Evolutionary conservation across 176 grass and related monocot genomes (phyloP).

Genomic region (Carex myosuroides): DNA sequence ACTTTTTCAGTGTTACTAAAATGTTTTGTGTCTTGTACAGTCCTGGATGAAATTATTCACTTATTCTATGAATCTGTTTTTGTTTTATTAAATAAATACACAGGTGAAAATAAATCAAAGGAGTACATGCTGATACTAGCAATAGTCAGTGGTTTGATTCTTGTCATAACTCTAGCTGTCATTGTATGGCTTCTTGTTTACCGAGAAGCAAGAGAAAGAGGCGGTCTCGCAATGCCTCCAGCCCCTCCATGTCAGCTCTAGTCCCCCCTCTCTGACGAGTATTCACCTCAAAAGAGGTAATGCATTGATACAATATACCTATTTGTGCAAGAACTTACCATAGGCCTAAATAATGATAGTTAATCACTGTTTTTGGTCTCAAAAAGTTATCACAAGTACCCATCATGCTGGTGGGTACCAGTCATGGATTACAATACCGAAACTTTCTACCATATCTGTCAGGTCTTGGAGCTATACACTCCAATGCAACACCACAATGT

Average conservation of each 20-base stretch:
- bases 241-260: conserved; percentile 59
- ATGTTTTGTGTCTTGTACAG: neutral
- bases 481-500: neutral
- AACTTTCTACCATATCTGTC: neutral
- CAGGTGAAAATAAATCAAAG: conserved; percentile 55
- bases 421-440: neutral
- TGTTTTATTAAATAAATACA: conserved; percentile 27
- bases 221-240: conserved; percentile 60
- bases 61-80: conserved; percentile 1
- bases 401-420: neutral
- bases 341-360: neutral
- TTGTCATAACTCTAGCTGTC: conserved; percentile 58
- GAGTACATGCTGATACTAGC: conserved; percentile 77
- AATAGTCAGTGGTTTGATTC: conserved; percentile 76
- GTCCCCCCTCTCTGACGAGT: conserved; percentile 80
- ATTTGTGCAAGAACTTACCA: neutral
- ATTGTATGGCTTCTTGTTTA: conserved; percentile 87
- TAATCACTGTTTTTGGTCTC: neutral
- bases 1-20: neutral
- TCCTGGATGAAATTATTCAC: neutral
- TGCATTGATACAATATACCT: neutral
- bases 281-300: conserved; percentile 74
- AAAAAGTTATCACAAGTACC: neutral
- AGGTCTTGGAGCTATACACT: neutral
- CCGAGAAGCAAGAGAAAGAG: conserved; percentile 80